Percentiles rank a stretch among this genome's conserved stretches.
phyloP scores from a whole-genome alignment of 1,139 yeast species.

The Geotrichum bryndzae region DNA sequence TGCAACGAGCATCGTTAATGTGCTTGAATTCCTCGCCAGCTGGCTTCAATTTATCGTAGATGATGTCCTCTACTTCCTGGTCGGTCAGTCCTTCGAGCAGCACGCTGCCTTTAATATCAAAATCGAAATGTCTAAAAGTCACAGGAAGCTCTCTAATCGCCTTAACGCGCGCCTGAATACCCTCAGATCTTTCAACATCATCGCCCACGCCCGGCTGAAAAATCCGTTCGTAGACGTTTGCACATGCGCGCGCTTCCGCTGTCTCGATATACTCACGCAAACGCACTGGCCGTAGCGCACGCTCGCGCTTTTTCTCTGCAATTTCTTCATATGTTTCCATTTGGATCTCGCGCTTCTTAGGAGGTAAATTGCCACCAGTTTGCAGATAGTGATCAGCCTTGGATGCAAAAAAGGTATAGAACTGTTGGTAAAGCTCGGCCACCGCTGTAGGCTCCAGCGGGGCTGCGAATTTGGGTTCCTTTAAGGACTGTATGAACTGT shows the following conservation, averaged over 20 bases:
- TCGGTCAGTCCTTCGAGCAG: conserved; percentile 13
- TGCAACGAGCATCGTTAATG: conserved; percentile 24
- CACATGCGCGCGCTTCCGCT: conserved; percentile 41
- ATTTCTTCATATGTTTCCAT: conserved; percentile 35
- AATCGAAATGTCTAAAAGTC: conserved; percentile 29
- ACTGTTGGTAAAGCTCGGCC: conserved; percentile 48
- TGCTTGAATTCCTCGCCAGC: conserved; percentile 27
- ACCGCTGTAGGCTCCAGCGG: conserved; percentile 51
- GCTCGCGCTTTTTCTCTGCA: conserved; percentile 29
- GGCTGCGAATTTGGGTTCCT: conserved; percentile 49
- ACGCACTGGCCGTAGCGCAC: conserved; percentile 23
- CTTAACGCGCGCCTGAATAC: conserved; percentile 28
- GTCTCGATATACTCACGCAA: conserved; percentile 34
- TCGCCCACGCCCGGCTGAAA: conserved; percentile 22
- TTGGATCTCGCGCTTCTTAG: conserved; percentile 26
- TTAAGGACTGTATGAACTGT: conserved; percentile 44
- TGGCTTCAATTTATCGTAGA: conserved; percentile 15
- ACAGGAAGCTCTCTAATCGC: conserved; percentile 27
- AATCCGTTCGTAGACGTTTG: conserved; percentile 34
- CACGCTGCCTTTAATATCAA: conserved; percentile 17
- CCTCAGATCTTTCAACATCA: conserved; percentile 28
- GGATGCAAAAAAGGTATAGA: conserved; percentile 39
- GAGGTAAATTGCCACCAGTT: conserved; percentile 14
- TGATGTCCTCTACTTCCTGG: conserved; percentile 8
- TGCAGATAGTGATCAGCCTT: conserved; percentile 29